phyloP scores from a whole-genome alignment of 2,329 filamentous ascomycete genomes.

The Fusarium abutilonis region DNA sequence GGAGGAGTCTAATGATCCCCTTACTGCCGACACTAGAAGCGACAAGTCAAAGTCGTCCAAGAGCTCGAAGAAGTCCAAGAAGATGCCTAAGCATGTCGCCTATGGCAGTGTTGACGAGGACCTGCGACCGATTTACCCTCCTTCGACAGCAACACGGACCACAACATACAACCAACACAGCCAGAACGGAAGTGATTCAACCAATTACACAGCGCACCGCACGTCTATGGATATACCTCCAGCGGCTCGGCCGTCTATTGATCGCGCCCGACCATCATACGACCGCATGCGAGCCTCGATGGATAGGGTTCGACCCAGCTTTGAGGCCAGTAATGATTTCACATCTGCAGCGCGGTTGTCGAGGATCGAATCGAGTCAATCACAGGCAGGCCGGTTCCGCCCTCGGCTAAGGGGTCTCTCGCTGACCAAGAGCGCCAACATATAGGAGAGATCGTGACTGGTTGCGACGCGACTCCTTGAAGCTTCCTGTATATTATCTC shows the following conservation, averaged over 20 bases:
- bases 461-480: constrained; percentile 24
- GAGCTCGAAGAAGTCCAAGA: constrained; percentile 53
- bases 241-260: constrained; percentile 65
- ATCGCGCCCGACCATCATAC: constrained; percentile 82
- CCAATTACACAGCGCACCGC: constrained; percentile 81
- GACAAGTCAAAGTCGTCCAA: constrained; percentile 67
- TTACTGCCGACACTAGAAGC: constrained; percentile 53
- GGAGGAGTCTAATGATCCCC: constrained; percentile 48
- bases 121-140: constrained; percentile 90
- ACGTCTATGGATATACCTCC: constrained; percentile 64
- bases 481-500: constrained; percentile 47
- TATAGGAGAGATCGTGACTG: constrained; percentile 42
- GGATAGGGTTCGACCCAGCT: constrained; percentile 84
- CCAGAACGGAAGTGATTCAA: constrained; percentile 93
- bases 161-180: constrained; percentile 80
- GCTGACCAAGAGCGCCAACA: constrained; percentile 54
- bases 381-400: constrained; percentile 49
- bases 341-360: constrained; percentile 87
- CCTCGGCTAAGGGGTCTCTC: constrained; percentile 56
- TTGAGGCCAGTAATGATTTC: constrained; percentile 89
- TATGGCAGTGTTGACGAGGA: constrained; percentile 83
- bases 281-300: constrained; percentile 88
- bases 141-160: constrained; percentile 81
- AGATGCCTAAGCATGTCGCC: constrained; percentile 65
- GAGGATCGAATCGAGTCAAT: constrained; percentile 80